Percentiles rank a stretch among this genome's conserved stretches.
phyloP scores from a whole-genome alignment of 2,329 filamentous ascomycete species.

The Microthyrium microscopicum region DNA sequence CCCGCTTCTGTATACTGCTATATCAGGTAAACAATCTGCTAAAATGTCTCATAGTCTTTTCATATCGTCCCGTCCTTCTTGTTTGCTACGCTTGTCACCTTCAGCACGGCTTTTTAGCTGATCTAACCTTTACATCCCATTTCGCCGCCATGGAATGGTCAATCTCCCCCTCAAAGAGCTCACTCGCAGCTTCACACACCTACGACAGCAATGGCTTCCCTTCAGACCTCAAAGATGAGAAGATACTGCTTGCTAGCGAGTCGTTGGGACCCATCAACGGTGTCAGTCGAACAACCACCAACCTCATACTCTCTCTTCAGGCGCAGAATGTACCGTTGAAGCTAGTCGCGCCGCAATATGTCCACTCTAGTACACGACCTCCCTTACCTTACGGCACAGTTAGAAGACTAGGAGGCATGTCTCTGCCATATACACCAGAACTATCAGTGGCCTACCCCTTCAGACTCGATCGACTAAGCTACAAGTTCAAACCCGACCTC shows the following conservation, averaged over 20 bases:
- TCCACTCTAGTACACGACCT: constrained; percentile 26
- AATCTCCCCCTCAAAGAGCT: too few species aligned
- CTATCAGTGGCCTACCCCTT: constrained; percentile 55
- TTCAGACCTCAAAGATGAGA: constrained; percentile 37
- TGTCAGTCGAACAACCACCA: constrained; percentile 54
- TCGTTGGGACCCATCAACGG: constrained; percentile 58
- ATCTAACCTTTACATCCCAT: too few species aligned
- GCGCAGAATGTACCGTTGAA: constrained; percentile 47
- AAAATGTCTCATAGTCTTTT: too few species aligned
- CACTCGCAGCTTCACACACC: too few species aligned
- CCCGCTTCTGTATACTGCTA: too few species aligned
- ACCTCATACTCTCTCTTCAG: constrained; percentile 50
- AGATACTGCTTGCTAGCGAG: constrained; percentile 51
- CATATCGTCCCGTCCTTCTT: too few species aligned
- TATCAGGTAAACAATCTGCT: too few species aligned
- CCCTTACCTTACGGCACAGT: constrained; percentile 28
- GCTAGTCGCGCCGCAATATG: constrained; percentile 45
- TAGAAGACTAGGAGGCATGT: constrained; percentile 45
- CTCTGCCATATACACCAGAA: constrained; percentile 55
- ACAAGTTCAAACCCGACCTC: constrained; percentile 46
- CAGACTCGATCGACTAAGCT: constrained; percentile 43
- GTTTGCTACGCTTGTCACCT: too few species aligned
- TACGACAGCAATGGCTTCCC: too few species aligned
- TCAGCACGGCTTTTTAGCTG: too few species aligned
- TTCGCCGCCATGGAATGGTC: too few species aligned